phyloP scores from a whole-genome alignment of 306 rosid species.

The Inga leiocalycina region DNA sequence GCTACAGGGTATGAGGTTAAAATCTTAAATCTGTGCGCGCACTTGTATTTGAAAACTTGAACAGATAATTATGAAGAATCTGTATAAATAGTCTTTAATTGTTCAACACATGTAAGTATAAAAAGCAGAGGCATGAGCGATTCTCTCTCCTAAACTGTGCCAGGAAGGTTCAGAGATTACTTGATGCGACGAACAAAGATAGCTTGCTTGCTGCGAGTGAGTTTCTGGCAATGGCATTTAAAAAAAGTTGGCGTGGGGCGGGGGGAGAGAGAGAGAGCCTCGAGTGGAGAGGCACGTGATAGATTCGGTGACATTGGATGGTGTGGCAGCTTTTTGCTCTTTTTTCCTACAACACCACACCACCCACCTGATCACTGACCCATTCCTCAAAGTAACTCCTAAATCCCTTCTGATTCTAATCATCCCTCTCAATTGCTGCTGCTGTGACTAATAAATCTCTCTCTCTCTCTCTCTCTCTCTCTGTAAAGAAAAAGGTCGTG shows the following conservation, averaged over 20 bases:
- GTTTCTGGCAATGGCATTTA: slow-evolving; percentile 27
- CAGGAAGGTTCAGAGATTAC: slow-evolving; percentile 5
- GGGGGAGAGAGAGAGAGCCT: slow-evolving; percentile 34
- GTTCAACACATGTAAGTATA: not conserved
- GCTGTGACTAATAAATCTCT: no score
- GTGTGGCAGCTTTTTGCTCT: slow-evolving; percentile 60
- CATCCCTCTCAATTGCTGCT: not conserved
- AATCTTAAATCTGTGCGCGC: not conserved
- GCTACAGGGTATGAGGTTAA: not conserved
- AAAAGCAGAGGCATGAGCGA: not conserved
- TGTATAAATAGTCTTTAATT: not conserved
- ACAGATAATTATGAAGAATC: not conserved
- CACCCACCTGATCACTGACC: slow-evolving; percentile 7
- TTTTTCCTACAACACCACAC: slow-evolving; percentile 48
- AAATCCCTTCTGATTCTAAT: not conserved
- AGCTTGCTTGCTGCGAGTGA: slow-evolving; percentile 9
- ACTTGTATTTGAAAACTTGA: not conserved
- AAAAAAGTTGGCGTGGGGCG: slow-evolving; percentile 22
- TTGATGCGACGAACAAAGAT: slow-evolving; percentile 21
- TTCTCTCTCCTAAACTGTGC: not conserved
- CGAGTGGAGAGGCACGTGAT: slow-evolving; percentile 78
- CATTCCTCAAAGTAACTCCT: not conserved
- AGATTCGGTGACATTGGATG: slow-evolving; percentile 63
- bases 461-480: not conserved
- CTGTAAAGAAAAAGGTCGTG: not conserved